These are phyloP conservation scores for Eutrema yunnanense DNA, from an alignment of 345 rosid species.

Conservation along the genomic window DNA sequence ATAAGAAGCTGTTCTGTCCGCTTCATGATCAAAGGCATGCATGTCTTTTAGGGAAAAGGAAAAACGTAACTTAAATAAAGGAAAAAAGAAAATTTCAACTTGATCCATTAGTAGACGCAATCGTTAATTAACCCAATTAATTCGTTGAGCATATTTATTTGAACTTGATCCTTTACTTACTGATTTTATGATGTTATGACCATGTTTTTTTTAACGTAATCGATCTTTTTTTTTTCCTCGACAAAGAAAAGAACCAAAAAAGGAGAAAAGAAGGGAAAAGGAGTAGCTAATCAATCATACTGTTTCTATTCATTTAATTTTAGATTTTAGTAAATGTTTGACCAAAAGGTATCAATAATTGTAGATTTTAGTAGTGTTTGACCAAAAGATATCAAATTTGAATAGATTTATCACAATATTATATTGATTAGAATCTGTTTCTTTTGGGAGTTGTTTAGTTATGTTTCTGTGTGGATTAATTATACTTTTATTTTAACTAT, in stretches of 20 bases:
- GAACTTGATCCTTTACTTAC: conserved; percentile 2
- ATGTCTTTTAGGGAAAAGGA: conserved; percentile 5
- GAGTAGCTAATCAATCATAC: conserved; percentile 3
- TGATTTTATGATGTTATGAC: background rate
- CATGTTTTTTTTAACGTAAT: background rate
- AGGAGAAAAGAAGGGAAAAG: background rate
- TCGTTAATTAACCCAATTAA: conserved; percentile 9
- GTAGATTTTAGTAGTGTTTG: background rate
- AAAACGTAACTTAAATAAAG: background rate
- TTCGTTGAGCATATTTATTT: background rate
- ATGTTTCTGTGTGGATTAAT: too few species aligned
- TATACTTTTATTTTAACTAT: too few species aligned
- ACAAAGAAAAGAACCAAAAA: background rate
- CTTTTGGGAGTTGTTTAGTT: background rate
- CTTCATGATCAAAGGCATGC: conserved; percentile 26
- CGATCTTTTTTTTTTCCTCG: background rate
- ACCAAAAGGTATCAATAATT: conserved; percentile 28
- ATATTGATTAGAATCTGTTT: background rate
- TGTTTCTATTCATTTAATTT: background rate
- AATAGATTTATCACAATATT: background rate
- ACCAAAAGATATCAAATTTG: conserved; percentile 8
- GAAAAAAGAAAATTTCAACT: conserved; percentile 10
- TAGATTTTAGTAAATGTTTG: conserved; percentile 14
- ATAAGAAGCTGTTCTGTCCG: conserved; percentile 26
- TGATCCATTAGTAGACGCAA: conserved; percentile 18